phyloP scores from a whole-genome alignment of 2,329 filamentous ascomycete genomes.

The Pseudocercospora eumusae region DNA sequence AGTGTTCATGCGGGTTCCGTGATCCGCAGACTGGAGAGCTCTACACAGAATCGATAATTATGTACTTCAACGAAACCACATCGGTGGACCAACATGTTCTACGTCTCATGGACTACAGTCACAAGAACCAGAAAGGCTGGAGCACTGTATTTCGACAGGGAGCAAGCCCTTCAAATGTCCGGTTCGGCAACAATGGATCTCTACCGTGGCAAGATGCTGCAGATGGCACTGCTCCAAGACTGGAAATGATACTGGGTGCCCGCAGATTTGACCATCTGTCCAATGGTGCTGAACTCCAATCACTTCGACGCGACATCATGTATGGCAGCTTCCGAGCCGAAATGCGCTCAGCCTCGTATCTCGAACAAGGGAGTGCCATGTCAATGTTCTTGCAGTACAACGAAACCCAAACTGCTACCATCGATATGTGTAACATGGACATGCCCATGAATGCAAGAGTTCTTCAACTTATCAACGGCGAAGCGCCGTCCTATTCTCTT shows the following conservation, averaged over 20 bases:
- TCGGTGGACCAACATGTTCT: slow-evolving; percentile 42
- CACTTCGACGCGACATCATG: slow-evolving; percentile 49
- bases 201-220: slow-evolving; percentile 27
- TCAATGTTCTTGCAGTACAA: slow-evolving; percentile 52
- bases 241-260: slow-evolving; percentile 28
- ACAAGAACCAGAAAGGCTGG: slow-evolving; percentile 52
- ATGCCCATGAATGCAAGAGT: slow-evolving; percentile 29
- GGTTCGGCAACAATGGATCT: slow-evolving; percentile 37
- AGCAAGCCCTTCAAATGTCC: slow-evolving; percentile 45
- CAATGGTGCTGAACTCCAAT: slow-evolving; percentile 48
- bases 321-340: slow-evolving; percentile 51
- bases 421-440: slow-evolving; percentile 51
- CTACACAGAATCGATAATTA: slow-evolving; percentile 52
- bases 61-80: slow-evolving; percentile 55
- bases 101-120: slow-evolving; percentile 44
- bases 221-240: slow-evolving; percentile 25
- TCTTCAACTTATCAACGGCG: slow-evolving; percentile 30
- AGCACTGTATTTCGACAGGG: slow-evolving; percentile 49
- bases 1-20: slow-evolving; percentile 52
- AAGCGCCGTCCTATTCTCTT: slow-evolving; percentile 27
- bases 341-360: slow-evolving; percentile 45
- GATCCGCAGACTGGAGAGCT: slow-evolving; percentile 43
- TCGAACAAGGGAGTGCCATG: slow-evolving; percentile 46
- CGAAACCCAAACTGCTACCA: slow-evolving; percentile 45
- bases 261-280: slow-evolving; percentile 44